Conservation (phyloP, 345 rosid genomes). For the Hibiscus tridactylites region DNA sequence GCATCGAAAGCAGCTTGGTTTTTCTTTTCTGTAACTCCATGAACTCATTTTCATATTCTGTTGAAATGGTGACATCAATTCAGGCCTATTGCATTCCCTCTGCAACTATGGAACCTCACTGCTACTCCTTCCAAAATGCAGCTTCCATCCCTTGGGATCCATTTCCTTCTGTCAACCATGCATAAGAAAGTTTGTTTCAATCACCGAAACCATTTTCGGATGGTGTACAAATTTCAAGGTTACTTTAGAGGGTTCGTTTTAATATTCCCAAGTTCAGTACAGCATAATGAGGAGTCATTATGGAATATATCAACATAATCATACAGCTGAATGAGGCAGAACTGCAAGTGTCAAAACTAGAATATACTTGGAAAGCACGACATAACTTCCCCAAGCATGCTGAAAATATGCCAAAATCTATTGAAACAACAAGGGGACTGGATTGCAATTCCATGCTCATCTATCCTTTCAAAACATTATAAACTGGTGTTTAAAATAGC, state of each 20-base stretch:
- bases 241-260: not conserved
- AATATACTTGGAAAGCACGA: not conserved
- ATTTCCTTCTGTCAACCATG: slow-evolving; percentile 10
- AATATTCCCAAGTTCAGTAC: not conserved
- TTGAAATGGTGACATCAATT: not conserved
- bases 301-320: not conserved
- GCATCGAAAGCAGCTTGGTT: too few species aligned
- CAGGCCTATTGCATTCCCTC: not conserved
- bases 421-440: not conserved
- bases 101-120: slow-evolving; percentile 1
- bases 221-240: not conserved
- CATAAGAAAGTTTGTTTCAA: not conserved
- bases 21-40: too few species aligned
- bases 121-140: slow-evolving; percentile 4
- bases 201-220: too few species aligned
- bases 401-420: not conserved
- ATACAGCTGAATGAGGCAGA: not conserved
- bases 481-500: not conserved
- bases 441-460: not conserved
- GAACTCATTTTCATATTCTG: not conserved
- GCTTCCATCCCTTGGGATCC: slow-evolving; percentile 11
- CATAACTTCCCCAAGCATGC: not conserved
- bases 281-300: not conserved
- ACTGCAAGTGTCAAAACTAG: not conserved
- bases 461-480: not conserved